Evolutionary conservation across 495 filamentous ascomycete genomes (phyloP).

Genomic region (Geopyxis carbonaria): DNA sequence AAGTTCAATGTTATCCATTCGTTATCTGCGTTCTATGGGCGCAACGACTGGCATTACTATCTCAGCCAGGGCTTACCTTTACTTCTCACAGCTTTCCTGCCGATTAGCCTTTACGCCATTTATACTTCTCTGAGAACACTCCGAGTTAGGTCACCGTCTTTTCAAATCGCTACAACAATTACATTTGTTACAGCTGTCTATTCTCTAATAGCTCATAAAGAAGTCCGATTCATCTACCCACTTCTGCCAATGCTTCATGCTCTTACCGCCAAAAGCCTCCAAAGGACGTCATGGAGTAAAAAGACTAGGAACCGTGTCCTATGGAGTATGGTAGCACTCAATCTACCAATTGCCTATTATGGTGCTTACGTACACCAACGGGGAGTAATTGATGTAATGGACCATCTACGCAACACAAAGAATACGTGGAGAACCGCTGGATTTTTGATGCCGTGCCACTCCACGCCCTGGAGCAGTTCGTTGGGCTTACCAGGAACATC

Average conservation of each 20-base stretch:
- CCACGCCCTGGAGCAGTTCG: conserved; percentile 88
- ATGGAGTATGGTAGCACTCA: conserved; percentile 38
- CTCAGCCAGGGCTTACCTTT: conserved; percentile 76
- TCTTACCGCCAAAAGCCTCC: conserved; percentile 41
- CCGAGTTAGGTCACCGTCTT: conserved; percentile 13
- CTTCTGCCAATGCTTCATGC: conserved; percentile 73
- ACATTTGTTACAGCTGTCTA: conserved; percentile 44
- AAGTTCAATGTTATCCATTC: conserved; percentile 82
- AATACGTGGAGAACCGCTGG: conserved; percentile 43
- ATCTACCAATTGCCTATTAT: conserved; percentile 57
- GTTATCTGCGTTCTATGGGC: conserved; percentile 83
- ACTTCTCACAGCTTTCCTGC: conserved; percentile 66
- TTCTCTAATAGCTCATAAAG: conserved; percentile 81
- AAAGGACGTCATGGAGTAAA: conserved; percentile 11
- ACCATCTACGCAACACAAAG: conserved; percentile 43
- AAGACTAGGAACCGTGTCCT: conserved; percentile 11
- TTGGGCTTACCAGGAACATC: conserved; percentile 33
- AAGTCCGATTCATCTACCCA: conserved; percentile 94
- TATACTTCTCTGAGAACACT: conserved; percentile 29
- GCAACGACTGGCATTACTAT: conserved; percentile 85
- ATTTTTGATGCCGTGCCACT: conserved; percentile 96
- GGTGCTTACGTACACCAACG: conserved; percentile 60
- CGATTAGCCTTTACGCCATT: conserved; percentile 52
- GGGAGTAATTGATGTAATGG: conserved; percentile 52
- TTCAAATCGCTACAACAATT: conserved; percentile 44